Conservation (phyloP, 306 rosid genomes). For the Trifolium dubium region DNA sequence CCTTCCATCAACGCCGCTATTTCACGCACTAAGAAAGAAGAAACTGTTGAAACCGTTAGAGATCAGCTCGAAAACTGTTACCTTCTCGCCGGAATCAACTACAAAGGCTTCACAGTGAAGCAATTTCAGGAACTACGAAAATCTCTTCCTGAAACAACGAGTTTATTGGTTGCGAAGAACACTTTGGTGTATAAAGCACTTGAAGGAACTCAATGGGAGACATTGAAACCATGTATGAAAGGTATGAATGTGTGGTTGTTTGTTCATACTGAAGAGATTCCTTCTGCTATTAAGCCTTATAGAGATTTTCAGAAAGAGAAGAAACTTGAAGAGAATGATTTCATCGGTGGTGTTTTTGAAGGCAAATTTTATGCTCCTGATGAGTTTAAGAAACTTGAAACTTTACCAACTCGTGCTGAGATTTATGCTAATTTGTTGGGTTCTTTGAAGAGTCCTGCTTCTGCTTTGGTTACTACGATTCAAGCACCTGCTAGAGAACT, state of each 20-base stretch:
- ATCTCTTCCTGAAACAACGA: constrained; percentile 70
- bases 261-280: constrained; percentile 91
- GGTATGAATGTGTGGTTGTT: constrained; percentile 97
- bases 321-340: constrained; percentile 83
- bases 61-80: constrained; percentile 75
- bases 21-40: constrained; percentile 80
- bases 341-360: constrained; percentile 89
- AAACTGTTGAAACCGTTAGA: constrained; percentile 69
- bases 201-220: constrained; percentile 85
- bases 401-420: constrained; percentile 81
- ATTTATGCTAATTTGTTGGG: constrained; percentile 79
- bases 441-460: constrained; percentile 67
- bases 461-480: constrained; percentile 69
- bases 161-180: constrained; percentile 87
- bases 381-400: constrained; percentile 69
- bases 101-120: constrained; percentile 88
- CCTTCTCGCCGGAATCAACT: constrained; percentile 80
- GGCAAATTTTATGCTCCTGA: constrained; percentile 84
- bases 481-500: constrained; percentile 90
- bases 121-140: constrained; percentile 86
- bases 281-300: constrained; percentile 80
- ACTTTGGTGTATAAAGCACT: constrained; percentile 81
- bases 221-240: constrained; percentile 84
- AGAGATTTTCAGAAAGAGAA: constrained; percentile 85
- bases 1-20: constrained; percentile 72